Conservation (phyloP, 164 flowering plant genomes). For the Tinospora cordifolia region DNA sequence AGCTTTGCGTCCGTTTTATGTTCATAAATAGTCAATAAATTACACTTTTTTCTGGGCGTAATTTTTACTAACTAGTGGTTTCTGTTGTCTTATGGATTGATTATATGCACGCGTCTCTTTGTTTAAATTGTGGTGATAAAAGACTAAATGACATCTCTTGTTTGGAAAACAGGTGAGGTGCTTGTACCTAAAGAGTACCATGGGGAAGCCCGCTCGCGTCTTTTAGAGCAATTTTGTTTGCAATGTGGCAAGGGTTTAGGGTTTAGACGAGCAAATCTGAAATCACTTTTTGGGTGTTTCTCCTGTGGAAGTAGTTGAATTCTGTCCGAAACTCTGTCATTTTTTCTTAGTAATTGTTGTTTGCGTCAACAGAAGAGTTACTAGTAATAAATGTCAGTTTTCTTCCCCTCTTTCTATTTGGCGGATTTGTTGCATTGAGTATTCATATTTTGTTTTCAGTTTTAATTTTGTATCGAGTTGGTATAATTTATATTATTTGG, state of each 20-base stretch:
- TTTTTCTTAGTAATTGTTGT: too few species aligned
- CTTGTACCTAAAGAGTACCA: conserved; percentile 23
- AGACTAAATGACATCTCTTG: background rate
- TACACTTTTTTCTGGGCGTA: too few species aligned
- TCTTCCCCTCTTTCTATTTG: too few species aligned
- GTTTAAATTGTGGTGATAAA: background rate
- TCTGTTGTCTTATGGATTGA: background rate
- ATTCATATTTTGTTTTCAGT: too few species aligned
- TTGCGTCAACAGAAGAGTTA: background rate
- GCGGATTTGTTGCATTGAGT: too few species aligned
- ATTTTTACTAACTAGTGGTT: background rate
- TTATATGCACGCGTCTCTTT: background rate
- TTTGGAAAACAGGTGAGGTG: conserved; percentile 18
- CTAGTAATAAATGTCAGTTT: background rate
- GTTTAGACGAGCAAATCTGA: background rate
- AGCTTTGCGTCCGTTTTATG: too few species aligned
- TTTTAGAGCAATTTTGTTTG: conserved; percentile 8
- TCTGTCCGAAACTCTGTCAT: background rate
- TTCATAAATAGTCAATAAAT: too few species aligned
- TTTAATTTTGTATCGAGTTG: too few species aligned
- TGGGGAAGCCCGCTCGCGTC: conserved; percentile 19
- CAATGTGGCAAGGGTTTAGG: background rate
- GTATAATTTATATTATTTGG: too few species aligned
- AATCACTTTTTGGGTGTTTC: background rate
- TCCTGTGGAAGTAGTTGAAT: background rate